Evolutionary conservation across 352 stramenopile genomes (phyloP), one percentile per base, ranked within the genome.

Genomic region (Pythium phragmitis): DNA sequence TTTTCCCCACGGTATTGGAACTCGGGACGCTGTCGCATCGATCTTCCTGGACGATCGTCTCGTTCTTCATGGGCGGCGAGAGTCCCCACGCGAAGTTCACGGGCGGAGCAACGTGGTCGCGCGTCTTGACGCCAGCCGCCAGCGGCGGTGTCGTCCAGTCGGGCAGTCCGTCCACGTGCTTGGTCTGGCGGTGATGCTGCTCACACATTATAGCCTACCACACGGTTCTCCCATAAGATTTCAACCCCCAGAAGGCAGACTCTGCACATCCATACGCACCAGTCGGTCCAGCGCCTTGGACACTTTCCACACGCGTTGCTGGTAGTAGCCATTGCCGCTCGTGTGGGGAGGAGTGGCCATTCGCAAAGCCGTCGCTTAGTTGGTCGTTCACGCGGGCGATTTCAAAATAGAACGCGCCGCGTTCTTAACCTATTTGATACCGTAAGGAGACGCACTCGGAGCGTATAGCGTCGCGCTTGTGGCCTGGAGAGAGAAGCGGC

Each of bases 251-350:
- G 17, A 55, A 48, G 36, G 1, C 28, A 19, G 5, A 12, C 49
- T 52, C 3, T 14, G 3, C 23, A 26, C 21, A 19, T 26, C 21
- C 9, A 28, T 7, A 42, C 68, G 41, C 28, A 50, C 58, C 64
- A 70, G 51, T 51, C 55, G 74, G 63, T 81, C 77, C 21, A 82
- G 65, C 56, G 54, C 65, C 33, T 74, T 80, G 2, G 80, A 87
- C 7, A 89, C 80, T 69, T 80, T 82, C 63, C 79, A 89, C 43
- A 83, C 67, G 30, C 73, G 80, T 34, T 76, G 61, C 36, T 62
- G 45, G 52, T 67, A 61, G 26, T 49, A 23, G 2, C 50, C 50
- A 43, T 53, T 19, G n/a, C 53, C 30, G 51, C 30, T 33, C 9
- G n/a, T 8, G 19, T 17, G 21, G 36, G 33, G 7, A 9, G 46